These are phyloP conservation scores for Chaetomium olivaceum DNA, from an alignment of 2,329 filamentous ascomycete genomes.

Conservation along the genomic window DNA sequence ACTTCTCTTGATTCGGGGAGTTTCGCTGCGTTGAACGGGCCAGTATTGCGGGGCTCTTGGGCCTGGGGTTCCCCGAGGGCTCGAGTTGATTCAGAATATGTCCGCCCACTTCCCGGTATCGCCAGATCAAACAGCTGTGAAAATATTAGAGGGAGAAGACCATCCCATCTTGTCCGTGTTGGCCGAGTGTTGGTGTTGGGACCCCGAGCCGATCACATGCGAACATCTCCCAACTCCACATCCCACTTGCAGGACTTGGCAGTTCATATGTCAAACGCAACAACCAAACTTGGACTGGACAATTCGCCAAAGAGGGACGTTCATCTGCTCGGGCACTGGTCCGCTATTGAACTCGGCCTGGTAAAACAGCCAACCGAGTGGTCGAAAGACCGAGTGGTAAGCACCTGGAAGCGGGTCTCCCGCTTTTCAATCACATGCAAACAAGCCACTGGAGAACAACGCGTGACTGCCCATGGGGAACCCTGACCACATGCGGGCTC, in stretches of 20 bases:
- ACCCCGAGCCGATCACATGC: conserved; percentile 8
- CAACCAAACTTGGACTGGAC: background rate
- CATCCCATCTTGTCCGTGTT: background rate
- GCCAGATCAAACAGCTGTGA: background rate
- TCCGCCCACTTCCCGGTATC: background rate
- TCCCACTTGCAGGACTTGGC: background rate
- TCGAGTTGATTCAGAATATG: background rate
- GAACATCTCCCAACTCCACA: background rate
- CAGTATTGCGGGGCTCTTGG: background rate
- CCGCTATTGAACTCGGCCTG: background rate
- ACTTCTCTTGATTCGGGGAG: background rate
- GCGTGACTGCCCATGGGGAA: conserved; percentile 30
- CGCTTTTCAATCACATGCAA: conserved; percentile 25
- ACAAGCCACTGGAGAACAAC: conserved; percentile 5
- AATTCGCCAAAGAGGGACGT: background rate
- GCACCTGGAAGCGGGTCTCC: conserved; percentile 6
- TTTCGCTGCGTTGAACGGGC: background rate
- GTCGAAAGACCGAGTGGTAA: background rate
- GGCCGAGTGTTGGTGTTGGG: conserved; percentile 1
- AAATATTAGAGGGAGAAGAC: background rate
- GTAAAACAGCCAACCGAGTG: conserved; percentile 3
- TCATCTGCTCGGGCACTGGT: background rate
- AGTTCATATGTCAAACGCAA: background rate
- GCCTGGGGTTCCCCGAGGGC: background rate
- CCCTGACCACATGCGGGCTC: conserved; percentile 2